phyloP scores from a whole-genome alignment of 495 filamentous ascomycete genomes.

The Paragyromitra xinjiangensis region DNA sequence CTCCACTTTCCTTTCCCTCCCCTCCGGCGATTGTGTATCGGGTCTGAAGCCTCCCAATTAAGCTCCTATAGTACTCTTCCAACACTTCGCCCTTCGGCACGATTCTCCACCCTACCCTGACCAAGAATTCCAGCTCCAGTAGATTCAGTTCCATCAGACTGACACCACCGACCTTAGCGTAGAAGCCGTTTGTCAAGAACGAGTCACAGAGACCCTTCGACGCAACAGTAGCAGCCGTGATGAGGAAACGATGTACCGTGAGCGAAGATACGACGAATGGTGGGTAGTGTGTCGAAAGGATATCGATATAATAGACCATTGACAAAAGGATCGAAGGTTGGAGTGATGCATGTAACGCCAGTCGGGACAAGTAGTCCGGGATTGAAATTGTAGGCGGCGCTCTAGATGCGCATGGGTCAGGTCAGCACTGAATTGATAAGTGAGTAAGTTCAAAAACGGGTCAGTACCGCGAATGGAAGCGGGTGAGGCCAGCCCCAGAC shows the following conservation, averaged over 20 bases:
- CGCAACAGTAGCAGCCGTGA: conserved; percentile 92
- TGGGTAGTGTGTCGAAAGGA: conserved; percentile 88
- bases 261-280: conserved; percentile 93
- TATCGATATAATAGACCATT: conserved; percentile 99
- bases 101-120: conserved; percentile 92
- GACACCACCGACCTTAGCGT: conserved; percentile 91
- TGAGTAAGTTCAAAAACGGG: conserved; percentile 40
- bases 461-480: conserved; percentile 88
- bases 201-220: conserved; percentile 94
- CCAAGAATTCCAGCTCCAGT: conserved; percentile 93
- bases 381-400: conserved; percentile 95
- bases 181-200: conserved; percentile 97
- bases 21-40: conserved; percentile 48
- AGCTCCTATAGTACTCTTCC: conserved; percentile 87
- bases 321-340: conserved; percentile 95
- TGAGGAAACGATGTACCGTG: conserved; percentile 96
- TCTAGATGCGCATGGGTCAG: conserved; percentile 59
- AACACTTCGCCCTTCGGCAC: conserved; percentile 93
- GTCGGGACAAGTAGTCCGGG: conserved; percentile 85
- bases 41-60: conserved; percentile 69
- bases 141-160: conserved; percentile 86
- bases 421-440: conserved; percentile 45
- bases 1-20: conserved; percentile 21
- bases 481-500: conserved; percentile 80
- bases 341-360: conserved; percentile 92